Conservation (phyloP, 176 grass and related monocot genomes). For the Paspalum vaginatum region DNA sequence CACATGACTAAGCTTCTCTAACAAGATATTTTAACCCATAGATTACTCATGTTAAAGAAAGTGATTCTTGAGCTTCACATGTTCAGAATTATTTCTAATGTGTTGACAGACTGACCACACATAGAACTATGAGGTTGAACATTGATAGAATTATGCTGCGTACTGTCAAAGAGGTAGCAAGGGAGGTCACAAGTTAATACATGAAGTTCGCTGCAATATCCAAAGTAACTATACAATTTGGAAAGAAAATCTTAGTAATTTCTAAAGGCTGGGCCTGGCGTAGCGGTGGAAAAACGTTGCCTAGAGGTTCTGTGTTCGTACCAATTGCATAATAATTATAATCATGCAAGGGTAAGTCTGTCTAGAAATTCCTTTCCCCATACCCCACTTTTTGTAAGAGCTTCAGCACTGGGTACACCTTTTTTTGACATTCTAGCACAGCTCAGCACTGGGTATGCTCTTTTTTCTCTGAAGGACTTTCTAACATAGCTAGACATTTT, state of each 20-base stretch:
- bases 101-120: neutral
- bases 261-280: neutral
- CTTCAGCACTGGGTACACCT: too few species aligned
- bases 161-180: neutral
- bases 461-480: neutral
- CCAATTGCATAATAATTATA: too few species aligned
- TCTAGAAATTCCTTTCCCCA: too few species aligned
- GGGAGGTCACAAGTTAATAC: neutral
- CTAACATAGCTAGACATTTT: neutral
- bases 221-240: neutral
- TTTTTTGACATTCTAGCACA: too few species aligned
- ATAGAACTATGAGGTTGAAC: neutral
- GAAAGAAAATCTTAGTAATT: neutral
- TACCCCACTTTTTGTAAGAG: too few species aligned
- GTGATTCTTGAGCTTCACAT: neutral
- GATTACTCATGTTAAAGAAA: constrained; percentile 1
- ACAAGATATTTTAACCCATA: neutral
- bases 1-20: neutral
- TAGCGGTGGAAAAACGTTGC: too few species aligned
- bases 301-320: too few species aligned
- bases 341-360: too few species aligned
- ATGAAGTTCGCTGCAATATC: neutral
- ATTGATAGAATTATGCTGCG: neutral
- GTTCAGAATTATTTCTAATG: neutral
- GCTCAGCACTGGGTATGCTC: too few species aligned